phyloP scores from a whole-genome alignment of 2,329 filamentous ascomycete species.

The Juglanconis sp. region DNA sequence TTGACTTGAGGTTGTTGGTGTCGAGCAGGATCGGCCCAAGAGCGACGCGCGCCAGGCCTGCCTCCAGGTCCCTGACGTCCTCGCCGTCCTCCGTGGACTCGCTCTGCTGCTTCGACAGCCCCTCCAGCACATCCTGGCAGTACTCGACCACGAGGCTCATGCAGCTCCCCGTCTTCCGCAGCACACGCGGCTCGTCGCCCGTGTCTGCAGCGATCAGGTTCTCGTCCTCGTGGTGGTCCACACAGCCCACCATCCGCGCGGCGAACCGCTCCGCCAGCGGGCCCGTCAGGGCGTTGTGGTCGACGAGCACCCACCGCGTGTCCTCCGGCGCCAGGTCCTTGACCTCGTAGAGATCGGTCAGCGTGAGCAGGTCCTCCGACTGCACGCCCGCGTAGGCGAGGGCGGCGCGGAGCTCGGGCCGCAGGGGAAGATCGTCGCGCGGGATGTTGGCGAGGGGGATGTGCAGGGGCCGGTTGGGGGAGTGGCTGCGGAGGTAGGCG shows the following conservation, averaged over 20 bases:
- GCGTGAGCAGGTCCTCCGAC: conserved; percentile 61
- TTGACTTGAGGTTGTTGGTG: conserved; percentile 58
- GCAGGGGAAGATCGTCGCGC: conserved; percentile 64
- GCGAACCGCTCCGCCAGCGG: conserved; percentile 52
- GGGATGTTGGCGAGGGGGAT: conserved; percentile 73
- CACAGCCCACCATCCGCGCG: conserved; percentile 56
- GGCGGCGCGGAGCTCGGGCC: conserved; percentile 68
- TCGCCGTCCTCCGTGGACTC: conserved; percentile 32
- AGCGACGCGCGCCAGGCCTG: conserved; percentile 62
- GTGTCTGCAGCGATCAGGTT: conserved; percentile 42
- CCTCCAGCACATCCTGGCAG: conserved; percentile 56
- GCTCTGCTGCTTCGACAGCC: conserved; percentile 27
- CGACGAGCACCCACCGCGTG: conserved; percentile 71
- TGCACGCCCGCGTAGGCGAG: conserved; percentile 58
- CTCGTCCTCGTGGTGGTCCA: conserved; percentile 82
- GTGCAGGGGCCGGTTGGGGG: conserved; percentile 51
- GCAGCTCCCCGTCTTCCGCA: conserved; percentile 70
- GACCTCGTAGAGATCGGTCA: conserved; percentile 43
- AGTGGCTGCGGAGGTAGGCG: conserved; percentile 68
- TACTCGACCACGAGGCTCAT: conserved; percentile 65
- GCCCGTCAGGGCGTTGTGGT: conserved; percentile 74
- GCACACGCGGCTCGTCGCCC: conserved; percentile 52
- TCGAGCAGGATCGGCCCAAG: conserved; percentile 72
- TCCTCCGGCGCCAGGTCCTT: conserved; percentile 46
- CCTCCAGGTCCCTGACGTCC: conserved; percentile 38